Conservation (phyloP, 805 yeast genomes). For the Candida glaebosa region DNA sequence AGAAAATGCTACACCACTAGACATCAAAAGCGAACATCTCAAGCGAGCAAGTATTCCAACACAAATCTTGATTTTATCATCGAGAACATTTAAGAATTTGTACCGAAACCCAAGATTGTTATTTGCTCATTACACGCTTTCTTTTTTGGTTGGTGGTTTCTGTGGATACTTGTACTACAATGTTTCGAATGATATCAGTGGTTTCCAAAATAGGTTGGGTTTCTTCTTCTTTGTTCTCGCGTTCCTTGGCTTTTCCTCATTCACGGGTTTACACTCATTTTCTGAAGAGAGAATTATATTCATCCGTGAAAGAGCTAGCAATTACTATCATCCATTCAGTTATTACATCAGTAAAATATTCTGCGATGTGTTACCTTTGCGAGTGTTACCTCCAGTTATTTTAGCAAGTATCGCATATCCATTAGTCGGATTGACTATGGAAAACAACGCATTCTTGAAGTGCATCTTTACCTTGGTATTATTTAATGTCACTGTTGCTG, state of each 20-base stretch:
- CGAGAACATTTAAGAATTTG: conserved; percentile 86
- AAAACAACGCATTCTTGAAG: conserved; percentile 67
- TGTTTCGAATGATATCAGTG: conserved; percentile 84
- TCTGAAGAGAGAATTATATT: conserved; percentile 85
- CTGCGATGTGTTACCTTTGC: conserved; percentile 88
- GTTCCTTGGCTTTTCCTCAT: conserved; percentile 88
- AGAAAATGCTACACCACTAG: conserved; percentile 21
- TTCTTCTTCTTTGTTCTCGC: conserved; percentile 88
- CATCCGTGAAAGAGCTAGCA: conserved; percentile 90
- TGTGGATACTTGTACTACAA: conserved; percentile 85
- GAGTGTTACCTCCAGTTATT: conserved; percentile 89
- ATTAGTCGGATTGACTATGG: conserved; percentile 80
- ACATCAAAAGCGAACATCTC: conserved; percentile 29
- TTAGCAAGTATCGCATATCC: conserved; percentile 83
- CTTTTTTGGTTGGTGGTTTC: conserved; percentile 73
- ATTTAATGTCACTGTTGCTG: conserved; percentile 83
- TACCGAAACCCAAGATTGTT: conserved; percentile 91
- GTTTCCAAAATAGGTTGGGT: conserved; percentile 94
- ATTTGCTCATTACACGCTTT: conserved; percentile 76
- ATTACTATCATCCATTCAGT: conserved; percentile 84
- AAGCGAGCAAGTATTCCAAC: conserved; percentile 55
- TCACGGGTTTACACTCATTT: conserved; percentile 88
- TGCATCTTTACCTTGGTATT: conserved; percentile 67
- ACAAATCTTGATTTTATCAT: conserved; percentile 73
- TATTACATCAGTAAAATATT: conserved; percentile 82